Base-by-base conservation (phyloP, 768 basidiomycete species). In the Pleurotus platypus region DNA sequence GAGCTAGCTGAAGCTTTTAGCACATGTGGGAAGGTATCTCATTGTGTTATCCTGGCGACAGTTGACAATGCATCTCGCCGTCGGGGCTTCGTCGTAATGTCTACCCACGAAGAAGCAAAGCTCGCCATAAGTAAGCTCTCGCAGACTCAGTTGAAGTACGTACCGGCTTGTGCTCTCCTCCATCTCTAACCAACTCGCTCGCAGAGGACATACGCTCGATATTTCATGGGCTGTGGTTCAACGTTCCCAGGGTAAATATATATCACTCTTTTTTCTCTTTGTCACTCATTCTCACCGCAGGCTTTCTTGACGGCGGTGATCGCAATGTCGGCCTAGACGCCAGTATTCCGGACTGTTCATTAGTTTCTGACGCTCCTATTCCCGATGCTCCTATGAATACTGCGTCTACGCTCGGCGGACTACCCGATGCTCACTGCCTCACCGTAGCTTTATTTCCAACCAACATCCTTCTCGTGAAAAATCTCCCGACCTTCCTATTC, bases 201-300 rank as follows among this genome's bases (percentile, higher is more conserved):
- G 11, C 49, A 91, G 87, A 65, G 88, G 89, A 5, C 86, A 91
- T 64, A 76, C 79, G 16, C 81, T 92, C 46, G 90, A 92, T 66
- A 81, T 92, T 51, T 91, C 90, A 5, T 92, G 90, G 90, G 90
- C 90, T 15, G 90, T 92, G 20, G 90, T 92, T 38, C 90, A 92
- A 62, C 88, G 90, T 46, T 92, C 90, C 60, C 85, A 87, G 78
- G 90, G 89, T 88, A 35, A 16, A 57, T 61, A 38, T 40, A 8
- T 47, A 2, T 24, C 53, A 13, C 16, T 47, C 11, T 4, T 9
- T 39, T 38, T 49, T 13, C 16, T 8, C 24, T 49, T 15, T 53
- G 26, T 35, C 30, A 51, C 37, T 37, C 8, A 38, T 48, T 56
- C 38, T 15, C 38, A 22, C 6, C 11, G 3, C 59, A 90, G 90